Evolutionary conservation across 1,139 yeast species (phyloP), one percentile per base, ranked within the genome.

Genomic region (Meyerozyma athensensis): DNA sequence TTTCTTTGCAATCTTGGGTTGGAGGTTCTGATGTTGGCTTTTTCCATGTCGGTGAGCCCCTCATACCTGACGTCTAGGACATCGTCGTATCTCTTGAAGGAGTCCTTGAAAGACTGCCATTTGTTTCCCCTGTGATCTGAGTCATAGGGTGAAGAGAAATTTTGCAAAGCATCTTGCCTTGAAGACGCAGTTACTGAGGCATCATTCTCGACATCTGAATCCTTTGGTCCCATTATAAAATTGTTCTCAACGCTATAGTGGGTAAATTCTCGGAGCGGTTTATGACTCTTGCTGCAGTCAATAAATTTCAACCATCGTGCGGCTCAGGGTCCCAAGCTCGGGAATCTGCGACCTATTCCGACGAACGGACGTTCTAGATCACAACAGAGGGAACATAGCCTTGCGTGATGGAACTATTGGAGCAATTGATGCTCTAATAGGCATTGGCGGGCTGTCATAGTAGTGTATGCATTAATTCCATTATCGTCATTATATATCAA

Each of bases 101-200:
- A 65, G 43, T 68, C 70, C 39, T 61, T 58, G 45, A 68, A 68
- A 12, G 52, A 44, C 40, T 56, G 64, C 72, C 72, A 66, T 54
- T 54, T 61, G 19, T 56, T 51, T 12, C 9, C 18, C 19, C 13
- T 19, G 7, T 43, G 45, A 36, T 26, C 18, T 26, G 14, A 5
- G 20, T 10, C 10, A 22, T n/a, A 23, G 16, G 26, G 19, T 16
- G 21, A 21, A 18, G 31, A 34, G 17, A 19, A 39, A 21, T 5
- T 30, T 17, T 26, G 14, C 18, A 14, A 13, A 16, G 13, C 23
- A n/a, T n/a, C n/a, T n/a, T n/a, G n/a, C n/a, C n/a, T n/a, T n/a
- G n/a, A n/a, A n/a, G n/a, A n/a, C n/a, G n/a, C n/a, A n/a, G n/a
- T n/a, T n/a, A n/a, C n/a, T n/a, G n/a, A n/a, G n/a, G n/a, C n/a